Conservation (phyloP, 1,284 basidiomycete species). For the Ceraceosorus guamensis region DNA sequence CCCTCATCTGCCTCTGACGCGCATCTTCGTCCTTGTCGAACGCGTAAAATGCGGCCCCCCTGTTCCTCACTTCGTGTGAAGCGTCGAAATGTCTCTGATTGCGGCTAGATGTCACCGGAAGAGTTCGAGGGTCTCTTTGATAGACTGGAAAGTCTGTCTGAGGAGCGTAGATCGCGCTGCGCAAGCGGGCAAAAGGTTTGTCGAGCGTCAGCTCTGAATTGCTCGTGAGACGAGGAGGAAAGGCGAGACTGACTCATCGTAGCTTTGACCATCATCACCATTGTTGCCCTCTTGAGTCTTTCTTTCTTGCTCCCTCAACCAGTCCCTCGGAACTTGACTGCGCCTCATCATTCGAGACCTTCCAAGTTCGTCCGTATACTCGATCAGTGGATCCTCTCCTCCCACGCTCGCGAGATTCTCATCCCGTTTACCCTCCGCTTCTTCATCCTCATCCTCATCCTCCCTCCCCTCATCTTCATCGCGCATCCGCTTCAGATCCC, state of each 20-base stretch:
- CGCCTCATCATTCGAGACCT: conserved; percentile 61
- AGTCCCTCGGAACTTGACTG: conserved; percentile 67
- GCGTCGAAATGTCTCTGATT: conserved; percentile 77
- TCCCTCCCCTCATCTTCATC: conserved; percentile 63
- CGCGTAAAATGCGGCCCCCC: conserved; percentile 78
- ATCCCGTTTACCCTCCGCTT: conserved; percentile 43
- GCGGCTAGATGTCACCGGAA: no score
- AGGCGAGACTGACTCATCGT: no score
- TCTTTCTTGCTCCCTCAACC: conserved; percentile 46
- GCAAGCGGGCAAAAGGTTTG: no score
- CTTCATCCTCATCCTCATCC: conserved; percentile 55
- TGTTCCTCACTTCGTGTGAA: conserved; percentile 67
- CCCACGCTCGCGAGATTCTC: neutral
- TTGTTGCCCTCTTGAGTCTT: no score
- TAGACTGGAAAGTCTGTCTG: conserved; percentile 68
- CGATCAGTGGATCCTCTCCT: conserved; percentile 64
- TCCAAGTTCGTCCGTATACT: conserved; percentile 79
- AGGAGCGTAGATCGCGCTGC: conserved; percentile 10
- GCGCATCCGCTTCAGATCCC: conserved; percentile 63
- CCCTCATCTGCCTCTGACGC: conserved; percentile 69
- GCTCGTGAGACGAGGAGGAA: no score
- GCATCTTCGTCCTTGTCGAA: conserved; percentile 75
- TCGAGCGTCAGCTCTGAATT: no score
- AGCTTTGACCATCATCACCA: no score
- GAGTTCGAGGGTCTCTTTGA: conserved; percentile 53